Evolutionary conservation across 441 rosid genomes (phyloP).

Genomic region (Geranium incanum): DNA sequence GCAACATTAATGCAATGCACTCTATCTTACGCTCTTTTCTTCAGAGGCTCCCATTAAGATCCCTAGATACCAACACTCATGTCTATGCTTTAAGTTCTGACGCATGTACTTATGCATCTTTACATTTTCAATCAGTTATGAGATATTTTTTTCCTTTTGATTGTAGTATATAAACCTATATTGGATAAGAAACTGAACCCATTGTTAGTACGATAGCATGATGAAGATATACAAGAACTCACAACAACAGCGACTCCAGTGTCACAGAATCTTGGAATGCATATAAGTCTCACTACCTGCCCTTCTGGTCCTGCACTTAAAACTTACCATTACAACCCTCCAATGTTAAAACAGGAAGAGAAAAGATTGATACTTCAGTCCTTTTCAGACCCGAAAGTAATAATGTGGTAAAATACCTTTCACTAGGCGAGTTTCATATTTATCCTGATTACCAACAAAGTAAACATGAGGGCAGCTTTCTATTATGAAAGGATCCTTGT

Average conservation of each 20-base stretch:
- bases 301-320: constrained; percentile 73
- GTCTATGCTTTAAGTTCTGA: neutral
- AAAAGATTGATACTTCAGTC: neutral
- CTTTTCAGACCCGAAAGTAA: constrained; percentile 5
- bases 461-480: constrained; percentile 93
- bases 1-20: neutral
- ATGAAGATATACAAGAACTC: constrained; percentile 21
- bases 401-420: constrained; percentile 38
- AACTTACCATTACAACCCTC: constrained; percentile 12
- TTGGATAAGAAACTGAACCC: neutral
- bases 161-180: neutral
- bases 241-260: constrained; percentile 83
- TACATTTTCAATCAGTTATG: neutral
- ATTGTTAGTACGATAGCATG: neutral
- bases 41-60: neutral
- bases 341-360: neutral
- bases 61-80: neutral
- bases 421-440: constrained; percentile 47
- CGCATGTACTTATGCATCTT: neutral
- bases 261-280: constrained; percentile 72
- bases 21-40: neutral
- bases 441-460: constrained; percentile 77
- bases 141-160: neutral
- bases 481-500: constrained; percentile 86
- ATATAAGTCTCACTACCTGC: constrained; percentile 67